Base-by-base conservation (phyloP, 139 green algal species). In the Nannochloris sp. region DNA sequence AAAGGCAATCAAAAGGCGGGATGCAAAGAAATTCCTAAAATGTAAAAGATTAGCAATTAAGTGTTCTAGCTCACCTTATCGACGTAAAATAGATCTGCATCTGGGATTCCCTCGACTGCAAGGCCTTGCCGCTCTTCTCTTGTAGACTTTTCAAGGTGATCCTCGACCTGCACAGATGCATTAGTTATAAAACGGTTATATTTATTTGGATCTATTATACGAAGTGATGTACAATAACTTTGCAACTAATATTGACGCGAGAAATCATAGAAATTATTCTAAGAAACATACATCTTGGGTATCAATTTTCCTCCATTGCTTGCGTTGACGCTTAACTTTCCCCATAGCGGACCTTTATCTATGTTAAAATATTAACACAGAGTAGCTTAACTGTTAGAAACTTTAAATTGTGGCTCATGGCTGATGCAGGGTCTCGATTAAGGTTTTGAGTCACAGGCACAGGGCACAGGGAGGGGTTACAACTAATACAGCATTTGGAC, bases 1-100 rank as follows among this genome's bases (percentile, higher is more conserved):
- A 19, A 51, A 51, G 42, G 19, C 19, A 19, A 19, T 19, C 19
- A 19, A 19, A 51, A 51, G 42, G 19, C 19, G 42, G 42, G 42
- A 19, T 19, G 19, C 19, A 51, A 51, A 19, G 19, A 19, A 51
- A 51, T 51, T 51, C 42, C 19, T 51, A 27, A 19, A 19, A n/a
- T n/a, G n/a, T n/a, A n/a, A n/a, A n/a, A n/a, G n/a, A n/a, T n/a
- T n/a, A n/a, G n/a, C n/a, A n/a, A 27, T 51, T 19, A 51, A 51
- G 42, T 19, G 19, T 51, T 42, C 29, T 23, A 27, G 1, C 47
- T 9, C 25, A 86, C 85, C 85, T 79, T 92, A 77, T 93, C 87
- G 0, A 84, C 61, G 12, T 85, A 88, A 48, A 91, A 93, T 1
- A 92, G 68, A 35, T 92, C 70, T 6, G 76, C 71, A 62, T 90